A percentile compares a stretch with the other conserved stretches of the same genome.
Conservation (phyloP, 1,284 basidiomycete genomes). For the Cryptococcus maquisensis region DNA sequence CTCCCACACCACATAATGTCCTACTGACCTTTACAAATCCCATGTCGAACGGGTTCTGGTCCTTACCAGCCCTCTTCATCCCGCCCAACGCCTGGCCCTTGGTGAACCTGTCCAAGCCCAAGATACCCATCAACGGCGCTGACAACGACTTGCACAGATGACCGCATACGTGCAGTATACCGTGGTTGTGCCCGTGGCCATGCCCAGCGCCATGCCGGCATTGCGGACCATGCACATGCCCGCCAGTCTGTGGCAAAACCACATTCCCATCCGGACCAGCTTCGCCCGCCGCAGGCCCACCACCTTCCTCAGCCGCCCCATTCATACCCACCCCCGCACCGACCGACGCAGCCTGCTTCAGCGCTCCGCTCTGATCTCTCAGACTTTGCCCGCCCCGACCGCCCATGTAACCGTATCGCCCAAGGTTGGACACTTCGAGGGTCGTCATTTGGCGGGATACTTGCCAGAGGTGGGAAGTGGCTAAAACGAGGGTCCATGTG, state of each 20-base stretch:
- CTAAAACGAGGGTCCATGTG: conserved; percentile 84
- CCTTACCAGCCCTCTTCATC: conserved; percentile 58
- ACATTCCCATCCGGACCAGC: conserved; percentile 24
- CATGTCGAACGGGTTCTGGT: conserved; percentile 87
- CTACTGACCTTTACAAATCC: conserved; percentile 59
- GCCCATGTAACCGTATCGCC: conserved; percentile 95
- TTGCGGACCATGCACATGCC: conserved; percentile 23
- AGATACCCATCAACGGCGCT: conserved; percentile 64
- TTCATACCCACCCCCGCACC: conserved; percentile 39
- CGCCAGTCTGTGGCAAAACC: conserved; percentile 12
- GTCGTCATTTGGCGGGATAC: conserved; percentile 93
- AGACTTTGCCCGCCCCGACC: conserved; percentile 63
- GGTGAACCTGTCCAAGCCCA: conserved; percentile 91
- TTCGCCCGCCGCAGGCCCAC: not conserved
- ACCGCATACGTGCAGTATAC: conserved; percentile 26
- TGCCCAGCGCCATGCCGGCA: conserved; percentile 25
- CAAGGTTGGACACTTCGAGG: conserved; percentile 89
- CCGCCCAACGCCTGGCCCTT: conserved; percentile 81
- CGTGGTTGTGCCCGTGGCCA: conserved; percentile 44
- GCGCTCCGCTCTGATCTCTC: conserved; percentile 47
- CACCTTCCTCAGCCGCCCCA: conserved; percentile 31
- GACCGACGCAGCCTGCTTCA: conserved; percentile 24
- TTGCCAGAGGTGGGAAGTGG: conserved; percentile 84
- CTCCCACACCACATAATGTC: not conserved
- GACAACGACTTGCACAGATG: conserved; percentile 23